Conservation (phyloP, 1,284 basidiomycete genomes). For the Heliocybe sulcata region DNA sequence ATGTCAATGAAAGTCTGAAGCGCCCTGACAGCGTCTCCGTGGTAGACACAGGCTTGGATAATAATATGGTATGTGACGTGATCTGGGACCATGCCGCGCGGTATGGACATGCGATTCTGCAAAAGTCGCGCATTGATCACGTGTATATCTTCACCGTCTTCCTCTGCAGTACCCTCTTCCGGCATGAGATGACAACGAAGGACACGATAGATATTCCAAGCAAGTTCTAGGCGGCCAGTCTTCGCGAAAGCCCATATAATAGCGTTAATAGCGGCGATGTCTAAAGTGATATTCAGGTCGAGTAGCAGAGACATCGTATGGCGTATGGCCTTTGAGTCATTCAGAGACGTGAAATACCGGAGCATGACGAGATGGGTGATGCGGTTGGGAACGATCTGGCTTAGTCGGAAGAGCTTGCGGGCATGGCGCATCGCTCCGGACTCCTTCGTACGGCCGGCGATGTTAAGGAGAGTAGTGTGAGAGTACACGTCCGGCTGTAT, state of each 20-base stretch:
- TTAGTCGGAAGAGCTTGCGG: slow-evolving; percentile 38
- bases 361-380: slow-evolving; percentile 56
- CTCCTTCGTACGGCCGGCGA: slow-evolving; percentile 48
- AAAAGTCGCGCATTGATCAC: slow-evolving; percentile 25
- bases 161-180: slow-evolving; percentile 19
- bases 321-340: slow-evolving; percentile 45
- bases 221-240: slow-evolving; percentile 45
- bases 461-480: slow-evolving; percentile 56
- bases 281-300: slow-evolving; percentile 41
- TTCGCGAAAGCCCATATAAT: slow-evolving; percentile 61
- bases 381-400: slow-evolving; percentile 47
- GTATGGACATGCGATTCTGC: slow-evolving; percentile 39
- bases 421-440: slow-evolving; percentile 42
- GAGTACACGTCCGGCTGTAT: slow-evolving; percentile 56
- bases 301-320: slow-evolving; percentile 44
- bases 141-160: slow-evolving; percentile 22
- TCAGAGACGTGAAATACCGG: slow-evolving; percentile 41
- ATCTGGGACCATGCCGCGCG: slow-evolving; percentile 43
- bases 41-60: slow-evolving; percentile 62
- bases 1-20: slow-evolving; percentile 67
- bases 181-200: slow-evolving; percentile 43
- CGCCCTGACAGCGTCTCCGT: slow-evolving; percentile 55
- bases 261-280: slow-evolving; percentile 57
- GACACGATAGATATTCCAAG: slow-evolving; percentile 53
- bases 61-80: slow-evolving; percentile 62